Percentiles rank a stretch among this genome's conserved stretches.
These are phyloP conservation scores for Entamoeba histolytica DNA, from an alignment of 208 protist species.

Conservation along the genomic window DNA sequence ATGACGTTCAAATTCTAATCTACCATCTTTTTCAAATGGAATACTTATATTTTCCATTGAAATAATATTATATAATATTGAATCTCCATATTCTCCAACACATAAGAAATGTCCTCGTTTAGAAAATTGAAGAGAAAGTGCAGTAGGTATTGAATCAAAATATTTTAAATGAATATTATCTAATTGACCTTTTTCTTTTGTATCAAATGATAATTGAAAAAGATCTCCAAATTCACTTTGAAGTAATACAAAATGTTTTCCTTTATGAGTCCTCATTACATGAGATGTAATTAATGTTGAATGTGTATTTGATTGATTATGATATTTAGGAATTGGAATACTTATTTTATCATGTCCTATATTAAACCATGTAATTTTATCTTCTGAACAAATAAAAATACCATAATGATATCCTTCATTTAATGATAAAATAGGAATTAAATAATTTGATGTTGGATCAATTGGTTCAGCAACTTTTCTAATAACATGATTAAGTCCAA, in stretches of 20 bases:
- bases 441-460: background rate
- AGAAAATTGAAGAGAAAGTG: background rate
- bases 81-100: background rate
- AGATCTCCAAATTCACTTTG: background rate
- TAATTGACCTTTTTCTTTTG: background rate
- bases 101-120: background rate
- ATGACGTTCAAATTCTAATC: background rate
- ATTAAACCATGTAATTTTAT: background rate
- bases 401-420: background rate
- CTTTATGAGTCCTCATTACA: background rate
- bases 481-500: background rate
- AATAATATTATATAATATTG: background rate
- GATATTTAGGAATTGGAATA: background rate
- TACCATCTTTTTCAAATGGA: background rate
- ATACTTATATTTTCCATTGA: background rate
- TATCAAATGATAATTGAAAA: background rate
- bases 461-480: background rate
- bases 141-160: background rate
- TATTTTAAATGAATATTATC: background rate
- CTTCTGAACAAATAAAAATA: background rate
- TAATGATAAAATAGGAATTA: background rate
- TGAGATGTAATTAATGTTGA: background rate
- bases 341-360: background rate
- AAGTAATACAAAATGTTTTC: background rate
- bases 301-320: background rate